A percentile compares a stretch with the other conserved stretches of the same genome.
These are phyloP conservation scores for Collybia nuda DNA, from an alignment of 768 basidiomycete genomes.

Conservation along the genomic window DNA sequence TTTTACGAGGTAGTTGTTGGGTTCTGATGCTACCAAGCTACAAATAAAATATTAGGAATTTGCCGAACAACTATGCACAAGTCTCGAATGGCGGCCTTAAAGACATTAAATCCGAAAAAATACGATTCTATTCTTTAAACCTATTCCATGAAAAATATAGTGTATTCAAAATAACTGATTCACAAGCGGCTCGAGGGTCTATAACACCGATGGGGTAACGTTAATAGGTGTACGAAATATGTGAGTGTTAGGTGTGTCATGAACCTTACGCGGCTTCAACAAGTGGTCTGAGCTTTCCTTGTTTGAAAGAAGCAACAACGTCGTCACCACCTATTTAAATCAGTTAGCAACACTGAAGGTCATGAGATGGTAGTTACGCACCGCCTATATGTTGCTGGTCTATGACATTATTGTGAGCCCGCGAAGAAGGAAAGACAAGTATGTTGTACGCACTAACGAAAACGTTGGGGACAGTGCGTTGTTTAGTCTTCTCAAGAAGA, in stretches of 20 bases:
- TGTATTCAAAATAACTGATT: too few species aligned
- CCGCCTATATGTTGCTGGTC: conserved; percentile 58
- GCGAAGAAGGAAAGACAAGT: not conserved
- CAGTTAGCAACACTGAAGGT: not conserved
- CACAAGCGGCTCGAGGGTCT: too few species aligned
- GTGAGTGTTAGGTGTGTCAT: conserved; percentile 1
- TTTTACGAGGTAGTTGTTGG: too few species aligned
- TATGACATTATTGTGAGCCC: conserved; percentile 13
- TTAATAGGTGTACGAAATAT: not conserved
- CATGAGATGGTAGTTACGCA: conserved; percentile 16
- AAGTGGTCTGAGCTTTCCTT: conserved; percentile 26
- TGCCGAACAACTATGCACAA: too few species aligned
- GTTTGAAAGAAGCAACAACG: conserved; percentile 26
- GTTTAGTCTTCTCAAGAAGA: conserved; percentile 59
- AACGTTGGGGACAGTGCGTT: conserved; percentile 74
- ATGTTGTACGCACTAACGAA: conserved; percentile 60
- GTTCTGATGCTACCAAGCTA: too few species aligned
- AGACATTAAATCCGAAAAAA: too few species aligned
- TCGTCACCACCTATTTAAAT: conserved; percentile 36
- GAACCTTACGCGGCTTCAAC: conserved; percentile 26
- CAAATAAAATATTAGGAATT: too few species aligned
- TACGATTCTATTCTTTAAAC: too few species aligned
- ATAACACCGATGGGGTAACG: too few species aligned
- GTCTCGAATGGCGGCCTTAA: too few species aligned
- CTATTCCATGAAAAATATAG: too few species aligned